phyloP scores from a whole-genome alignment of 2,329 filamentous ascomycete species.

The Pyrenochaeta sp. region DNA sequence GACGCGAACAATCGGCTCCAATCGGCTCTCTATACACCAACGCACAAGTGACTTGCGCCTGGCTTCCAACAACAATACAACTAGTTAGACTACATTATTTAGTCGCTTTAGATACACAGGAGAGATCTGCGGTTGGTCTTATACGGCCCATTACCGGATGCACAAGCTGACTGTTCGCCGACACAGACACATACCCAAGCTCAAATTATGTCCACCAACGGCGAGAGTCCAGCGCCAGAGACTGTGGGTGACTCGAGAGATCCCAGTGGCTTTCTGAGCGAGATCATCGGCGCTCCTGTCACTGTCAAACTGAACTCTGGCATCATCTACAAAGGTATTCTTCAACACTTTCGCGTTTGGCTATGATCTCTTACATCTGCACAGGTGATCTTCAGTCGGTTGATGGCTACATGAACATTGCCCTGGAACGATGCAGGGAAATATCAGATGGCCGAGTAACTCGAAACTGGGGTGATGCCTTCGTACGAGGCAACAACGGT shows the following conservation, averaged over 20 bases:
- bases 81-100: not conserved
- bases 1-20: too few relatives aligned
- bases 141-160: not conserved
- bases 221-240: constrained; percentile 66
- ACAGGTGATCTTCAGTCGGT: constrained; percentile 94
- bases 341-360: constrained; percentile 6
- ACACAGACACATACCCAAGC: not conserved
- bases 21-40: not conserved
- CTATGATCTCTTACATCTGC: constrained; percentile 9
- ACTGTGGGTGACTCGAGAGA: constrained; percentile 81
- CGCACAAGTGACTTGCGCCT: not conserved
- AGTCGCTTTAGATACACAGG: not conserved
- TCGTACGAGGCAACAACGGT: constrained; percentile 97
- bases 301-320: constrained; percentile 99
- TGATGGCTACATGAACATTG: constrained; percentile 99
- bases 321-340: constrained; percentile 90
- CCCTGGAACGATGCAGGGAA: constrained; percentile 93
- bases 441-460: constrained; percentile 85
- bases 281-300: constrained; percentile 93
- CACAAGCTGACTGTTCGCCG: not conserved
- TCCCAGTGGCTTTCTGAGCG: constrained; percentile 89
- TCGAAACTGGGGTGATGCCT: constrained; percentile 90
- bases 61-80: not conserved
- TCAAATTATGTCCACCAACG: constrained; percentile 60
- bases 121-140: not conserved